phyloP scores from a whole-genome alignment of 371 early-diverging fungal species.

The Syncephalis plumigaleata region DNA sequence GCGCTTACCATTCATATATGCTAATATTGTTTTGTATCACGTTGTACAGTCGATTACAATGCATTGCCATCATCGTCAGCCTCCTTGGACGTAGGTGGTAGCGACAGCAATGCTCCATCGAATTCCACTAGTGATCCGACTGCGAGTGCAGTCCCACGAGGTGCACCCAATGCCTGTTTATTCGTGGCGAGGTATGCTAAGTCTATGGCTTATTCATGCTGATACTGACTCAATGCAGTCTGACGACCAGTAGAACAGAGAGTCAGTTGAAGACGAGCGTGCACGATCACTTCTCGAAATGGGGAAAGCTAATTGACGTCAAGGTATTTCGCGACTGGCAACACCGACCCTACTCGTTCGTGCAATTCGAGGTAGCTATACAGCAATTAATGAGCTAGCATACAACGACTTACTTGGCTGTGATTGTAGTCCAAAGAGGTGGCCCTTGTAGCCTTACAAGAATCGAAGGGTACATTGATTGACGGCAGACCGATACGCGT shows the following conservation, averaged over 20 bases:
- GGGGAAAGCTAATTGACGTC: slow-evolving; percentile 50
- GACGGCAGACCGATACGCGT: slow-evolving; percentile 62
- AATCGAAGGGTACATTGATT: slow-evolving; percentile 47
- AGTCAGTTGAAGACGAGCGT: slow-evolving; percentile 37
- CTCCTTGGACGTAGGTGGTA: too few relatives aligned
- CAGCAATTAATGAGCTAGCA: neutral
- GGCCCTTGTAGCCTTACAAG: slow-evolving; percentile 38
- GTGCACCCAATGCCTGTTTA: slow-evolving; percentile 24
- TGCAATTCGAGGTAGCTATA: slow-evolving; percentile 50
- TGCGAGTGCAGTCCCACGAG: neutral
- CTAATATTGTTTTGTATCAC: too few relatives aligned
- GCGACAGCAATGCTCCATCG: too few relatives aligned
- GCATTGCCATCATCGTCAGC: too few relatives aligned
- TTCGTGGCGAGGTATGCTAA: slow-evolving; percentile 33
- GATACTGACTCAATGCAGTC: slow-evolving; percentile 21
- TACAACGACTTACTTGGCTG: neutral
- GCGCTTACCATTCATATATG: too few relatives aligned
- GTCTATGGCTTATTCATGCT: neutral
- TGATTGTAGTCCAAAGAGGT: slow-evolving; percentile 18
- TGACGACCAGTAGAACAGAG: slow-evolving; percentile 38
- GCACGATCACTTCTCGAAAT: slow-evolving; percentile 36
- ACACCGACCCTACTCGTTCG: slow-evolving; percentile 71
- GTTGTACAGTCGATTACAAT: too few relatives aligned
- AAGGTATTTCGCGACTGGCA: slow-evolving; percentile 66
- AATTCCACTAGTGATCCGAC: too few relatives aligned